Evolutionary conservation across 257 asterid genomes (phyloP).

Genomic region (Asclepias syriaca): DNA sequence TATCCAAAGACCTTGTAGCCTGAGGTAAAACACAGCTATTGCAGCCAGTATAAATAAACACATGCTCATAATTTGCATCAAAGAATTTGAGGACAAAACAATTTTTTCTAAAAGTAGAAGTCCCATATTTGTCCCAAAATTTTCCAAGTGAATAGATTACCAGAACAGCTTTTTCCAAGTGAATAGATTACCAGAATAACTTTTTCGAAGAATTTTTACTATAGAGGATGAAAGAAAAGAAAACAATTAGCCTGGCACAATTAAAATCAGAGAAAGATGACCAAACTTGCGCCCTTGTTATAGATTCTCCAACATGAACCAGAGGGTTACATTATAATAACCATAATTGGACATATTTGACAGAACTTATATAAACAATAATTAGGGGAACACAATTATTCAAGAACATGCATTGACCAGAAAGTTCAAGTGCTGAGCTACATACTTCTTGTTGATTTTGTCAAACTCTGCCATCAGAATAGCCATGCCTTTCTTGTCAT

Average conservation of each 20-base stretch:
- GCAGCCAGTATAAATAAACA: background rate
- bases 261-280: background rate
- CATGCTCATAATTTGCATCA: background rate
- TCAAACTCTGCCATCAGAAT: constrained; percentile 75
- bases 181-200: background rate
- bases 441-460: constrained; percentile 91
- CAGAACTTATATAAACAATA: background rate
- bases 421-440: background rate
- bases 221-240: background rate
- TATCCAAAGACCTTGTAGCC: background rate
- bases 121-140: background rate
- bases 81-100: background rate
- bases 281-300: background rate
- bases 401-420: background rate
- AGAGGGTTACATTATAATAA: background rate
- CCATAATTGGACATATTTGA: background rate
- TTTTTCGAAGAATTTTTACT: background rate
- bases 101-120: background rate
- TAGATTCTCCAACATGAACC: background rate
- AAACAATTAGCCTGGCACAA: background rate
- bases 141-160: background rate
- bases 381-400: background rate
- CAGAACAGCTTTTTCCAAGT: background rate
- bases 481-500: constrained; percentile 86
- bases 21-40: background rate